Base-by-base conservation (phyloP, 169 alveolate species). In the Plasmodium sp. region DNA sequence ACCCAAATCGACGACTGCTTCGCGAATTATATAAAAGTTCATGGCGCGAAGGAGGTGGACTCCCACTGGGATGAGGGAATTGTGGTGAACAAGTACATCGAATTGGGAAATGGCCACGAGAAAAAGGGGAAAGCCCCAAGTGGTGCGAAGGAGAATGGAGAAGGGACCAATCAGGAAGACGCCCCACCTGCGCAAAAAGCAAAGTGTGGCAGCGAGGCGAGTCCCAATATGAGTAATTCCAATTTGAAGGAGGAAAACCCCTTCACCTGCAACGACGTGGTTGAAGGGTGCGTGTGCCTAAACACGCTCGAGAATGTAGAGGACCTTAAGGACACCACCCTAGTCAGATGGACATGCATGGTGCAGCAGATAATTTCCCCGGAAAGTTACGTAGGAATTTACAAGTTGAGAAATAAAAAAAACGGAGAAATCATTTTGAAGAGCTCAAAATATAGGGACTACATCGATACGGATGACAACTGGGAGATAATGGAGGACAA, bases 321-420 rank as follows among this genome's bases (percentile, higher is more conserved):
- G 2, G 79, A 90, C 81, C 73, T 90, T 79, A 43, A 90, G 72
- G 90, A 90, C 82, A 81, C 81, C 0, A 36, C 90, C n/a, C 72
- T 90, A 80, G 94, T 90, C 54, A 90, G 94, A 67, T 90, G 94
- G 94, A 90, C 94, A n/a, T 90, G 94, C 72, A 90, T 90, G 94
- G 79, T 90, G 67, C 94, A 90, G 74, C 94, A 90, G 83, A 90
- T 90, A 27, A 80, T 90, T 79, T 90, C 94, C 9, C 90, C 94
- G 2, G 94, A 90, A 67, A 80, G 94, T 31, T 90, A 90, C 56
- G 36, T 90, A 80, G 94, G 94, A 7, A 62, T 90, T 62, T 90
- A 90, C 74, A 80, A 79, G 45, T 90, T 90, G 67, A 90, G 36
- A 90, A 90, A 90, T 73, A 90, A 90, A 71, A 81, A 56, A 80